Conservation (phyloP, 768 basidiomycete genomes). For the Punctularia strigosozonata region DNA sequence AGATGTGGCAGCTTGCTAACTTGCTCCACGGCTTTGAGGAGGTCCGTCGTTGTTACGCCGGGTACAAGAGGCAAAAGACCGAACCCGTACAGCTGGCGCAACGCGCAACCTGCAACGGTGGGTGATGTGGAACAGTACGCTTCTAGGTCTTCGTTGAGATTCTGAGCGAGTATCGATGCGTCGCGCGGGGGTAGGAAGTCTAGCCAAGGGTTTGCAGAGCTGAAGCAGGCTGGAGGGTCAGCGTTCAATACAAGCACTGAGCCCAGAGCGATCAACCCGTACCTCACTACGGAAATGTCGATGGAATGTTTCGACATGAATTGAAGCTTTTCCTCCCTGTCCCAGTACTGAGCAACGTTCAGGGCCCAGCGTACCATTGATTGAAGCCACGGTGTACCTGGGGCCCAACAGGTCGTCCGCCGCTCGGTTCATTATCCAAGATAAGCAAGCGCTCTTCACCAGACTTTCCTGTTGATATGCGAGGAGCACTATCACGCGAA, state of each 20-base stretch:
- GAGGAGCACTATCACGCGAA: slow-evolving; percentile 49
- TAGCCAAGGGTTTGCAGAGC: slow-evolving; percentile 86
- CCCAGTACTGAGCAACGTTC: slow-evolving; percentile 48
- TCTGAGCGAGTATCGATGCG: slow-evolving; percentile 53
- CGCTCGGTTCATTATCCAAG: slow-evolving; percentile 67
- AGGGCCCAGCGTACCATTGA: not conserved
- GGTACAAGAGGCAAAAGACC: slow-evolving; percentile 79
- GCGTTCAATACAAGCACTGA: slow-evolving; percentile 5
- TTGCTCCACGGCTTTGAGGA: slow-evolving; percentile 58
- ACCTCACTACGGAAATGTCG: slow-evolving; percentile 72
- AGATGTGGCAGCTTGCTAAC: slow-evolving; percentile 55
- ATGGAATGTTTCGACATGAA: slow-evolving; percentile 85
- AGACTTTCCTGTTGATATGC: slow-evolving; percentile 39
- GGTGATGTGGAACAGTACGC: slow-evolving; percentile 65
- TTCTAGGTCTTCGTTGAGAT: slow-evolving; percentile 71
- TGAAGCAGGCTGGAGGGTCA: slow-evolving; percentile 15
- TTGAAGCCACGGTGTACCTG: slow-evolving; percentile 31
- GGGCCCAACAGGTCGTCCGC: slow-evolving; percentile 69
- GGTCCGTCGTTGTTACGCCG: slow-evolving; percentile 35
- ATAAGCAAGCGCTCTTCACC: slow-evolving; percentile 65
- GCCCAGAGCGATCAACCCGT: slow-evolving; percentile 2
- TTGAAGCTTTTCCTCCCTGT: slow-evolving; percentile 59
- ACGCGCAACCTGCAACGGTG: slow-evolving; percentile 18
- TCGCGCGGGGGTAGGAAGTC: slow-evolving; percentile 68
- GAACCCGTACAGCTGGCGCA: slow-evolving; percentile 72